Evolutionary conservation across 148 eudicot genomes (phyloP), one percentile per base, ranked within the genome.

Genomic region (Camellia granthamiana): DNA sequence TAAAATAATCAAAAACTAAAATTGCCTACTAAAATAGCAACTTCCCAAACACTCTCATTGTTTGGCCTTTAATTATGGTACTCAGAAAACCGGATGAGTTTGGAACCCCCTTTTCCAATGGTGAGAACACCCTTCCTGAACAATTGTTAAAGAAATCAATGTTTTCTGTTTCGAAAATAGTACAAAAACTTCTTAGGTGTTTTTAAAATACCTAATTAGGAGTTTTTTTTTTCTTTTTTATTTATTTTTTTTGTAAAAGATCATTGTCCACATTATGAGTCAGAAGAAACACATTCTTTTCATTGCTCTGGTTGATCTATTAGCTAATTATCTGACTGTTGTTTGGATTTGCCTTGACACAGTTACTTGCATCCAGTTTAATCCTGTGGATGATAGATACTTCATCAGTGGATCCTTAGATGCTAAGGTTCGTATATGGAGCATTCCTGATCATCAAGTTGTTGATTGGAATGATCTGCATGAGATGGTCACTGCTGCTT

Each of bases 401-500:
- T 92, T 94, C 82, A 94, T 94, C 88, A 94, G 98, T 83, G 98
- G 98, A 59, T 94, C 98, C 41, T 86, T 94, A 74, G 98, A 94
- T 91, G 88, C 91, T 58, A 94, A 94, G 88, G 95, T 94, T 84
- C 95, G 98, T 70, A 91, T 94, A 83, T 94, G 98, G 98, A 94
- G 94, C 89, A 90, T 94, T 80, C 95, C 97, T 81, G 97, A 94
- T 76, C 91, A 86, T 47, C 92, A 88, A 88, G 98, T 94, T 84
- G 95, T 94, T 83, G 97, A 94, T 80, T 94, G 98, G 98, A 89
- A 79, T 85, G 98, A 94, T 85, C 89, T 94, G 79, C 97, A 92
- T 82, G 98, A 94, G 84, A 94, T 94, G 98, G 98, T 94, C 81
- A 94, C 98, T 88, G 95, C 98, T 80, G 98, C 98, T 80, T 94